A percentile compares a stretch with the other conserved stretches of the same genome.
These are phyloP conservation scores for Thielaviopsis punctulata DNA, from an alignment of 2,329 filamentous ascomycete species.

Conservation along the genomic window DNA sequence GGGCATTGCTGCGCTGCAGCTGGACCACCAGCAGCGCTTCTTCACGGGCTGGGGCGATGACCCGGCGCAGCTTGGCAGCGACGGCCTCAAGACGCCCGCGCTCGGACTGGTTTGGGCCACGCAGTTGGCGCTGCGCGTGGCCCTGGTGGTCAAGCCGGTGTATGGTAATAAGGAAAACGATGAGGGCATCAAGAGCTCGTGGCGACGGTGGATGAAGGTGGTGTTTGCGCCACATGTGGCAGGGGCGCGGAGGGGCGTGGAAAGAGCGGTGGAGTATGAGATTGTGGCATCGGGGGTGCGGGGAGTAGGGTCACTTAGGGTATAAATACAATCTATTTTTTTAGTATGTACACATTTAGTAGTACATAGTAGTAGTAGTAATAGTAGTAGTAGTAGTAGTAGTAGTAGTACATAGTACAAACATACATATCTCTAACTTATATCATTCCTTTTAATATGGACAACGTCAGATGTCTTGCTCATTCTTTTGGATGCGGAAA, in stretches of 20 bases:
- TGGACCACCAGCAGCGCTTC: conserved; percentile 85
- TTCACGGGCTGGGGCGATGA: conserved; percentile 90
- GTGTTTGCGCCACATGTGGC: conserved; percentile 70
- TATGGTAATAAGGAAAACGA: conserved; percentile 26
- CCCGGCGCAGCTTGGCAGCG: conserved; percentile 20
- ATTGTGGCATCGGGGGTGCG: conserved; percentile 50
- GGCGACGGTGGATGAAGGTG: conserved; percentile 68
- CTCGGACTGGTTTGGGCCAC: conserved; percentile 83
- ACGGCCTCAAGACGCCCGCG: conserved; percentile 59
- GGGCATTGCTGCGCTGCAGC: conserved; percentile 39
- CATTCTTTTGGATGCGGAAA: conserved; percentile 50
- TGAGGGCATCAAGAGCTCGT: conserved; percentile 30
- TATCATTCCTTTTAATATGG: neutral
- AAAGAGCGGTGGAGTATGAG: conserved; percentile 51
- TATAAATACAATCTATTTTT: neutral
- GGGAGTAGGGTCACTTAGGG: conserved; percentile 15
- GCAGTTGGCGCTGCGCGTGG: conserved; percentile 69
- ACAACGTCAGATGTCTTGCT: neutral
- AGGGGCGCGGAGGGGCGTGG: conserved; percentile 30
- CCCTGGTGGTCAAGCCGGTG: conserved; percentile 55
- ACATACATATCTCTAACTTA: too few species aligned
- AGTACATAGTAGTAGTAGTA: too few species aligned
- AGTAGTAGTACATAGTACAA: too few species aligned
- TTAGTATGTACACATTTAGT: neutral
- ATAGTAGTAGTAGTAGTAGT: too few species aligned